Percentiles rank a stretch among this genome's conserved stretches.
Evolutionary conservation across 2,329 filamentous ascomycete genomes (phyloP).

Genomic region (Madurella mycetomatis): DNA sequence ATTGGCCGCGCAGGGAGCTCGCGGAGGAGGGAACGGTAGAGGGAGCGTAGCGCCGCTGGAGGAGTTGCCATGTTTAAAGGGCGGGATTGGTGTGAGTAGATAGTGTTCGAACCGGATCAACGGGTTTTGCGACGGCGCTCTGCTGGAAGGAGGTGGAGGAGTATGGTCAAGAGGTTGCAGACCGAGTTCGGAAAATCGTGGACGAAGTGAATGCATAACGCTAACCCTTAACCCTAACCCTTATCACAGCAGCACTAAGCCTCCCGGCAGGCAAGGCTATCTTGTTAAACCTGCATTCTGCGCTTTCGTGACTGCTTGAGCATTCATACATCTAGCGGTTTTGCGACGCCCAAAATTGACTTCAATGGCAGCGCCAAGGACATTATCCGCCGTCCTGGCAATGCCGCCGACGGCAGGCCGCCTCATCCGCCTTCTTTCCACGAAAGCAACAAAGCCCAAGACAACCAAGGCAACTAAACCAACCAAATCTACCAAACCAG

Average conservation of each 20-base stretch:
- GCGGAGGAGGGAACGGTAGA: constrained; percentile 85
- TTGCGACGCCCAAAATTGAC: not conserved
- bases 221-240: not conserved
- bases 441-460: not conserved
- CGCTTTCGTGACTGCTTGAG: not conserved
- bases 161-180: no score
- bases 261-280: not conserved
- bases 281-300: not conserved
- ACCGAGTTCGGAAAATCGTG: not conserved
- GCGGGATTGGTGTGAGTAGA: not conserved
- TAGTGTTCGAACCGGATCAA: not conserved
- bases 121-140: not conserved
- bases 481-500: not conserved
- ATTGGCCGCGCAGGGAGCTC: constrained; percentile 73
- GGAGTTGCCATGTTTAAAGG: constrained; percentile 30
- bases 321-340: not conserved
- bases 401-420: not conserved
- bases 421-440: not conserved
- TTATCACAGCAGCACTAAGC: not conserved
- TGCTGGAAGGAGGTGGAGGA: not conserved
- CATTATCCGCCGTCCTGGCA: not conserved
- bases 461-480: not conserved
- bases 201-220: not conserved
- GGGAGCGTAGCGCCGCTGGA: constrained; percentile 57
- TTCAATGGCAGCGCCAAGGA: not conserved